These are phyloP conservation scores for Cyclospora cayetanensis DNA, from an alignment of 169 alveolate species.

Conservation along the genomic window DNA sequence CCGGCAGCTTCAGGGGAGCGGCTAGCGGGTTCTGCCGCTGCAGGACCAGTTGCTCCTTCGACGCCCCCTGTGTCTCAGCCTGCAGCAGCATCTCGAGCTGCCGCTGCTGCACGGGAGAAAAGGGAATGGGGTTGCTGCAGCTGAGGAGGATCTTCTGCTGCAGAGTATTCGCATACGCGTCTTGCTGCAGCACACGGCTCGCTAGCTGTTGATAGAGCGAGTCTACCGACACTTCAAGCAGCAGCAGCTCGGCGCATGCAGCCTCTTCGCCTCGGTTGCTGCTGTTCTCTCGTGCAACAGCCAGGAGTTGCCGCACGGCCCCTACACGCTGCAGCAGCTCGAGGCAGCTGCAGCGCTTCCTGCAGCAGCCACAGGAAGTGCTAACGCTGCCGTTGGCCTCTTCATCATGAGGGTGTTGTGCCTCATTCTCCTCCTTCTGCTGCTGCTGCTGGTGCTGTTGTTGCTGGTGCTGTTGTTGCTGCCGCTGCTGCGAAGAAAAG, in stretches of 20 bases:
- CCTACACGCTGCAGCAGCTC: constrained; percentile 64
- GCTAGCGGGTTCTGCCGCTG: not conserved
- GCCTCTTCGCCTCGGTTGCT: constrained; percentile 9
- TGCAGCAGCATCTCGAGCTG: constrained; percentile 48
- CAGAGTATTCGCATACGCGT: constrained; percentile 27
- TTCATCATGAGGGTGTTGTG: not conserved
- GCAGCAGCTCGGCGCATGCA: constrained; percentile 30
- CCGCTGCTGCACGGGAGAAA: constrained; percentile 50
- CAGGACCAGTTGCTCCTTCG: not conserved
- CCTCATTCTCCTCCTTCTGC: not conserved
- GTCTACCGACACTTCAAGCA: constrained; percentile 26
- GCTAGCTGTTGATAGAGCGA: constrained; percentile 16
- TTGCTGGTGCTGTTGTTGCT: constrained; percentile 35
- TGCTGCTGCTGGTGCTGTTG: constrained; percentile 14
- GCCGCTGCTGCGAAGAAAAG: not conserved
- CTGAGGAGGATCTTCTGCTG: constrained; percentile 22
- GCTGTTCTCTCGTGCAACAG: constrained; percentile 58
- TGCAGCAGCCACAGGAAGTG: constrained; percentile 42
- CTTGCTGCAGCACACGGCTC: constrained; percentile 49
- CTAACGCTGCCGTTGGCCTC: not conserved
- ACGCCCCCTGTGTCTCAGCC: constrained; percentile 31
- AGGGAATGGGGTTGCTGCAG: constrained; percentile 35
- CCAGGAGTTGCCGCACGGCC: not conserved
- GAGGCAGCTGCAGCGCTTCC: constrained; percentile 40
- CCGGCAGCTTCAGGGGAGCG: too few relatives aligned